A percentile compares a stretch with the other conserved stretches of the same genome.
Conservation (phyloP, 768 basidiomycete genomes). For the Pulveroboletus sp. region DNA sequence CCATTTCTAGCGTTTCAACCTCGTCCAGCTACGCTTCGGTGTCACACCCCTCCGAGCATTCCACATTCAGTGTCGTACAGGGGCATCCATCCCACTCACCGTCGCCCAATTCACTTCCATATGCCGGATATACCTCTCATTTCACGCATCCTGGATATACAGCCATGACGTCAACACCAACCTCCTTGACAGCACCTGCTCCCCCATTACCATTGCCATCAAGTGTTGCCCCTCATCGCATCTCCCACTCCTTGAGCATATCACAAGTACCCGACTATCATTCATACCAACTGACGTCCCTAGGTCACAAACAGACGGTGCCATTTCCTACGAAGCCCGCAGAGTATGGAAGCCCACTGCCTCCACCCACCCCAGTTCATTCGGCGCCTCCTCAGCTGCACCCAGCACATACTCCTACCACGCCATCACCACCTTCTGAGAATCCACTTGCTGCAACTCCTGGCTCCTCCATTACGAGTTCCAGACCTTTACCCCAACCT, state of each 20-base stretch:
- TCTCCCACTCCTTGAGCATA: conserved; percentile 27
- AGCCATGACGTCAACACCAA: conserved; percentile 6
- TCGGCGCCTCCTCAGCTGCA: conserved; percentile 26
- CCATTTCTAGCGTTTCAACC: conserved; percentile 38
- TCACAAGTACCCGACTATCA: conserved; percentile 26
- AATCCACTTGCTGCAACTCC: conserved; percentile 3
- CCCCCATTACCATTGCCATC: conserved; percentile 10
- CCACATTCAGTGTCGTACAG: conserved; percentile 30
- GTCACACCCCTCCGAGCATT: conserved; percentile 32
- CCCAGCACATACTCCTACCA: conserved; percentile 10
- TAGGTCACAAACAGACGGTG: conserved; percentile 18
- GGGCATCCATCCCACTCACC: conserved; percentile 38
- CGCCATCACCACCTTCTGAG: conserved; percentile 27
- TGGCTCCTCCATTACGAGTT: conserved; percentile 13
- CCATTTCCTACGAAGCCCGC: conserved; percentile 26
- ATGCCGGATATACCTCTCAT: conserved; percentile 19
- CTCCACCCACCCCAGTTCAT: conserved; percentile 20
- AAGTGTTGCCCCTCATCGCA: conserved; percentile 12
- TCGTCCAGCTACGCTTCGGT: conserved; percentile 35
- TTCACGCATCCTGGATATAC: conserved; percentile 11
- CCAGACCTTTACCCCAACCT: conserved; percentile 31
- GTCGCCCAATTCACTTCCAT: conserved; percentile 17
- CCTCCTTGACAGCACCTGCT: conserved; percentile 1
- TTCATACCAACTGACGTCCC: conserved; percentile 17
- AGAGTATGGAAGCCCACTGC: conserved; percentile 15